phyloP scores from a whole-genome alignment of 768 basidiomycete species.

The Galerina sulciceps region DNA sequence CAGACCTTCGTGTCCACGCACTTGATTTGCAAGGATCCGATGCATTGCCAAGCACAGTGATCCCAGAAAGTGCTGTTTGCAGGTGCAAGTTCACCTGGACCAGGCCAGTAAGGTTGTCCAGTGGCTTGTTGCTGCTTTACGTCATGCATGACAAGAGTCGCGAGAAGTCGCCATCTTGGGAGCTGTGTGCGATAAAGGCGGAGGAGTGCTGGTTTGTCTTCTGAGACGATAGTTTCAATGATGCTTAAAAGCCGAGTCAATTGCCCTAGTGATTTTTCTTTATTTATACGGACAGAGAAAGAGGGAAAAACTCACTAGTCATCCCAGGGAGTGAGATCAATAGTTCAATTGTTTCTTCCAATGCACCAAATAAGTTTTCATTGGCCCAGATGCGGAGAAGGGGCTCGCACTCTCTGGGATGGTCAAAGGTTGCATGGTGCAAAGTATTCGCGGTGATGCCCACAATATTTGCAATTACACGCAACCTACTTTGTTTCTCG shows the following conservation, averaged over 20 bases:
- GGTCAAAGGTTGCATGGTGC: neutral
- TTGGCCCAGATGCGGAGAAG: conserved; percentile 8
- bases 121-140: neutral
- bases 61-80: conserved; percentile 1
- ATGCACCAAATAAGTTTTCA: conserved; percentile 1
- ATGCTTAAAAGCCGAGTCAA: neutral
- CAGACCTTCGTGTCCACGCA: neutral
- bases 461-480: neutral
- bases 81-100: neutral
- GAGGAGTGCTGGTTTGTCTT: neutral
- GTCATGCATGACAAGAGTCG: conserved; percentile 2
- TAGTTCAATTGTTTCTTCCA: neutral
- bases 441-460: neutral
- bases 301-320: neutral
- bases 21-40: neutral
- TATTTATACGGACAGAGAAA: neutral
- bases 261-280: neutral
- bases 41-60: neutral
- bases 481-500: neutral
- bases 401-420: neutral
- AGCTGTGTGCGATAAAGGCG: neutral
- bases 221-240: neutral
- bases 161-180: conserved; percentile 2
- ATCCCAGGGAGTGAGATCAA: neutral
- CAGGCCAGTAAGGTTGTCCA: neutral